Percentiles rank a stretch among this genome's conserved stretches.
These are phyloP conservation scores for Paecilomyces dactylethromorphus DNA, from an alignment of 2,329 filamentous ascomycete species.

Conservation along the genomic window DNA sequence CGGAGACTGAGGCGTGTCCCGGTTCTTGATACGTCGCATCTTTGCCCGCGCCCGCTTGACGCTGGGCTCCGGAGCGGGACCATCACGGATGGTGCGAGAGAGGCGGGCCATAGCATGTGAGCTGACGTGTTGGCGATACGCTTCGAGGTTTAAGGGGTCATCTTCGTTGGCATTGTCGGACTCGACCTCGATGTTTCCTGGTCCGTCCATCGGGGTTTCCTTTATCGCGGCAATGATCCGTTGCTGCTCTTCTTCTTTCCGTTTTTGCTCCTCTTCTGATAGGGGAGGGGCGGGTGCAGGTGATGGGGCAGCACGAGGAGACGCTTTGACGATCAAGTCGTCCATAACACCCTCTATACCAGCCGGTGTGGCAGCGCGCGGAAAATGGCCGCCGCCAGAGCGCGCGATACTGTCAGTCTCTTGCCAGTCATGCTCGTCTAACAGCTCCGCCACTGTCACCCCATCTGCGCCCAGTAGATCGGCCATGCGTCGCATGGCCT, in stretches of 20 bases:
- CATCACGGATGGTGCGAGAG: background rate
- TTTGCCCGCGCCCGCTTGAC: background rate
- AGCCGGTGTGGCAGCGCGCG: conserved; percentile 13
- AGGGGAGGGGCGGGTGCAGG: conserved; percentile 2
- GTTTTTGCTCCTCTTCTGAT: background rate
- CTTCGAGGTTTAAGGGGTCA: background rate
- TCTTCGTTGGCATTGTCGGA: background rate
- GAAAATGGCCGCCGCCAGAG: conserved; percentile 9
- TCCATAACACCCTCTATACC: conserved; percentile 31
- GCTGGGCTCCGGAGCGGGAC: conserved; percentile 1
- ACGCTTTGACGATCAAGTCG: conserved; percentile 22
- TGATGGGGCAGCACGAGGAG: conserved; percentile 5
- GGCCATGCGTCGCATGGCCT: conserved; percentile 64
- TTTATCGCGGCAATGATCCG: background rate
- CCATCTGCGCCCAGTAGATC: conserved; percentile 69
- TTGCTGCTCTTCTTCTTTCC: background rate
- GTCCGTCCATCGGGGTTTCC: background rate
- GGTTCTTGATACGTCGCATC: background rate
- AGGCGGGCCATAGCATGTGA: background rate
- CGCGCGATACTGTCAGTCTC: conserved; percentile 33
- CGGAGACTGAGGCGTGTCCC: background rate
- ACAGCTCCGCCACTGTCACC: conserved; percentile 54
- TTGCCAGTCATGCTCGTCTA: conserved; percentile 40
- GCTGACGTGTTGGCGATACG: background rate
- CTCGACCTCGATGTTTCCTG: background rate